These are phyloP conservation scores for Fusarium xylarioides DNA, from an alignment of 2,329 filamentous ascomycete species.

Conservation along the genomic window DNA sequence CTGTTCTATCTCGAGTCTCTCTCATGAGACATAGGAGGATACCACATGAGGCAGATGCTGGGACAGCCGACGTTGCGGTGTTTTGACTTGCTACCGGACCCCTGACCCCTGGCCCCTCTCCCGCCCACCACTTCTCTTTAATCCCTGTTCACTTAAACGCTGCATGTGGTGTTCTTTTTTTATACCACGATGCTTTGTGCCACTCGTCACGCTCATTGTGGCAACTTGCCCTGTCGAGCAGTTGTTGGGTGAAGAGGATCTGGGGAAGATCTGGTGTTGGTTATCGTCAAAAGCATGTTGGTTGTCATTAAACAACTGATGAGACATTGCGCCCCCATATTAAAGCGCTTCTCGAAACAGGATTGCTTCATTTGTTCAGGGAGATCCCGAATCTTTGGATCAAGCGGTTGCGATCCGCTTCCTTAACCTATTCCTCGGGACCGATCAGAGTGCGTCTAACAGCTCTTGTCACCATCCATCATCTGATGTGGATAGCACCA, in stretches of 20 bases:
- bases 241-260: constrained; percentile 9
- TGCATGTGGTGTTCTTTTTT: constrained; percentile 28
- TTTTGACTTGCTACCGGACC: too few relatives aligned
- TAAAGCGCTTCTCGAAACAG: constrained; percentile 33
- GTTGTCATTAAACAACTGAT: constrained; percentile 6
- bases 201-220: constrained; percentile 11
- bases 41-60: too few relatives aligned
- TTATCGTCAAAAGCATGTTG: constrained; percentile 15
- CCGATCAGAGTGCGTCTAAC: constrained; percentile 5
- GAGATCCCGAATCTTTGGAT: not conserved
- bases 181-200: constrained; percentile 12
- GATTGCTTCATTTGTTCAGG: constrained; percentile 3
- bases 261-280: constrained; percentile 28
- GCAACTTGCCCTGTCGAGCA: constrained; percentile 2
- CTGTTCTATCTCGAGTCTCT: too few relatives aligned
- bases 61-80: too few relatives aligned
- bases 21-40: too few relatives aligned
- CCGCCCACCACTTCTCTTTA: not conserved
- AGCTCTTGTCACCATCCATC: constrained; percentile 7
- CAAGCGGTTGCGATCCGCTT: constrained; percentile 14
- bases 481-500: not conserved
- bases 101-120: too few relatives aligned
- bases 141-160: constrained; percentile 18
- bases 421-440: constrained; percentile 7
- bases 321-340: constrained; percentile 16